These are phyloP conservation scores for Colletotrichum tofieldiae DNA, from an alignment of 2,329 filamentous ascomycete species.

Conservation along the genomic window DNA sequence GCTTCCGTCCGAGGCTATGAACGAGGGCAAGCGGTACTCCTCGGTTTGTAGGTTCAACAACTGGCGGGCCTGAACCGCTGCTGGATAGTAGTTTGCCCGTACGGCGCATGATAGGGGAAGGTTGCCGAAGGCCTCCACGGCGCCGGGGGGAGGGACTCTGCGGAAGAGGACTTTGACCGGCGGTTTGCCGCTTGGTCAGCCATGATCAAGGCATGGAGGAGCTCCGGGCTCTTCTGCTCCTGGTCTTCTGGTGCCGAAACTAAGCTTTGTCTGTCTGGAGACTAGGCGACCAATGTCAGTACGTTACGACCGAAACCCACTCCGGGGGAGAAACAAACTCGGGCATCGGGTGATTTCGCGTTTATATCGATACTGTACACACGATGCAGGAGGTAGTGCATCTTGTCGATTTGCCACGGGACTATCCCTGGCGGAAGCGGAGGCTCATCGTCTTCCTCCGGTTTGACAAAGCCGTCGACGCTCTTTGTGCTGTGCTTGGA, in stretches of 20 bases:
- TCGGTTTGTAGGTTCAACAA: constrained; percentile 26
- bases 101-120: constrained; percentile 29
- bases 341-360: too few species aligned
- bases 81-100: constrained; percentile 27
- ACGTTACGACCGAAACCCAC: neutral
- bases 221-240: constrained; percentile 11
- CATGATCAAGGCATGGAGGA: constrained; percentile 5
- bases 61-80: constrained; percentile 19
- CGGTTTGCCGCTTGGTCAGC: neutral
- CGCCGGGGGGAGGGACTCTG: constrained; percentile 17
- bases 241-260: neutral
- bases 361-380: constrained; percentile 21
- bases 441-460: constrained; percentile 4
- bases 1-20: constrained; percentile 32
- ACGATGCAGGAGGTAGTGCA: constrained; percentile 28
- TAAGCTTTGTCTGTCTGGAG: neutral
- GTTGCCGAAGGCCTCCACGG: constrained; percentile 34
- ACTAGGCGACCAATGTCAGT: neutral
- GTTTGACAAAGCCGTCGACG: neutral
- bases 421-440: constrained; percentile 8
- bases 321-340: neutral
- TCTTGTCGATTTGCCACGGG: constrained; percentile 28
- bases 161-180: neutral
- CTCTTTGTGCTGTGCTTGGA: neutral
- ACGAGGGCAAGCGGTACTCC: constrained; percentile 34